Evolutionary conservation across 306 rosid species (phyloP).

Genomic region (Quercus alba): DNA sequence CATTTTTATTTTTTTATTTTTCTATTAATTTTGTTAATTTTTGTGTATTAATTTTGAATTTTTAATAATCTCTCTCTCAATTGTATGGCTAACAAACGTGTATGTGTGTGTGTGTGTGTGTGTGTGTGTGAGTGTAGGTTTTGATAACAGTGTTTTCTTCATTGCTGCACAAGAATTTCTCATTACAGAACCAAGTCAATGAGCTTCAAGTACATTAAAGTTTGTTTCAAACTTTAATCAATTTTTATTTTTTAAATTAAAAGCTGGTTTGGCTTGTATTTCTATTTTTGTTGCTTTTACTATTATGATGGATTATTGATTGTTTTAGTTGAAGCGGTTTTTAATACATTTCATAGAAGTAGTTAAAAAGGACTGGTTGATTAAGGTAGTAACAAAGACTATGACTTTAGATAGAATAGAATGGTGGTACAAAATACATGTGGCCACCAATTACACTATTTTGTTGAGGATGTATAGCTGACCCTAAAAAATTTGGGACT

Average conservation of each 20-base stretch:
- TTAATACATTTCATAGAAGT: no score
- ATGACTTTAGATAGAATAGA: no score
- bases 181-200: conserved; percentile 50
- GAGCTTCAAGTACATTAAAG: conserved; percentile 50
- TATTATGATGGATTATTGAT: neutral
- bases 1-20: no score
- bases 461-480: no score
- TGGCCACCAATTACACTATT: no score
- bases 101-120: neutral
- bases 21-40: no score
- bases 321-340: neutral
- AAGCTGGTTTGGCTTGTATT: neutral
- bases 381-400: no score
- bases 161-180: conserved; percentile 48
- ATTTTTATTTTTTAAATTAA: neutral
- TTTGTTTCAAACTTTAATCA: neutral
- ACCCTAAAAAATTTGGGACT: no score
- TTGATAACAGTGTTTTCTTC: conserved; percentile 42
- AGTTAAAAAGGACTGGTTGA: no score
- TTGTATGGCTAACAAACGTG: neutral
- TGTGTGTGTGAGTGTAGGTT: conserved; percentile 41
- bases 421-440: no score
- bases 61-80: neutral
- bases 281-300: neutral
- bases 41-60: no score